These are phyloP conservation scores for Scedosporium minutisporum DNA, from an alignment of 2,329 filamentous ascomycete genomes.

Conservation along the genomic window DNA sequence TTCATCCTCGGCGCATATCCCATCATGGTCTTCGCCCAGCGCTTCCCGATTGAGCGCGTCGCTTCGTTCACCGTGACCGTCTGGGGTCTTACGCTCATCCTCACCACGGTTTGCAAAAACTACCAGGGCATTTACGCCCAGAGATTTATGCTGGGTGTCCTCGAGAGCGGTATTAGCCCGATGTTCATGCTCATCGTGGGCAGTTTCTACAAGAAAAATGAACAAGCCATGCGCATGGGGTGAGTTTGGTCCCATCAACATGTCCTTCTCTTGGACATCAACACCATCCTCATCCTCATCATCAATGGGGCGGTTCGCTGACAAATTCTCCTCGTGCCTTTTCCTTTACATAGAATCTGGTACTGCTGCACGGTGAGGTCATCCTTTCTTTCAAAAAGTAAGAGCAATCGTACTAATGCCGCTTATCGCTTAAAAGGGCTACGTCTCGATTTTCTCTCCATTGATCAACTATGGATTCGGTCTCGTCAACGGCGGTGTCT, in stretches of 20 bases:
- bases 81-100: slow-evolving; percentile 27
- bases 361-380: slow-evolving; percentile 3
- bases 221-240: slow-evolving; percentile 9
- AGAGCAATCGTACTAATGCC: too few relatives aligned
- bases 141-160: slow-evolving; percentile 34
- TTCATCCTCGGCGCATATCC: slow-evolving; percentile 26
- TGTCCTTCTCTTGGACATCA: neutral
- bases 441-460: slow-evolving; percentile 17
- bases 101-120: slow-evolving; percentile 28
- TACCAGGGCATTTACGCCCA: slow-evolving; percentile 32
- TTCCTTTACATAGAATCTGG: slow-evolving; percentile 6
- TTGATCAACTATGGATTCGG: slow-evolving; percentile 24
- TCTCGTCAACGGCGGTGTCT: slow-evolving; percentile 16
- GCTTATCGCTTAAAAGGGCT: neutral
- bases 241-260: neutral
- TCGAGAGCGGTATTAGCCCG: slow-evolving; percentile 37
- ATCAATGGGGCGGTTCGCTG: neutral
- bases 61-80: slow-evolving; percentile 7
- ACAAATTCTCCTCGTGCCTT: neutral
- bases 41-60: slow-evolving; percentile 11
- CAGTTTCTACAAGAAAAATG: slow-evolving; percentile 4
- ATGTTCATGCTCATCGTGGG: slow-evolving; percentile 39
- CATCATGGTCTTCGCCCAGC: slow-evolving; percentile 21
- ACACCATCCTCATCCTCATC: neutral
- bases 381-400: too few relatives aligned